Percentiles rank a stretch among this genome's conserved stretches.
Conservation (phyloP, 1,284 basidiomycete species). For the Meira nashicola region DNA sequence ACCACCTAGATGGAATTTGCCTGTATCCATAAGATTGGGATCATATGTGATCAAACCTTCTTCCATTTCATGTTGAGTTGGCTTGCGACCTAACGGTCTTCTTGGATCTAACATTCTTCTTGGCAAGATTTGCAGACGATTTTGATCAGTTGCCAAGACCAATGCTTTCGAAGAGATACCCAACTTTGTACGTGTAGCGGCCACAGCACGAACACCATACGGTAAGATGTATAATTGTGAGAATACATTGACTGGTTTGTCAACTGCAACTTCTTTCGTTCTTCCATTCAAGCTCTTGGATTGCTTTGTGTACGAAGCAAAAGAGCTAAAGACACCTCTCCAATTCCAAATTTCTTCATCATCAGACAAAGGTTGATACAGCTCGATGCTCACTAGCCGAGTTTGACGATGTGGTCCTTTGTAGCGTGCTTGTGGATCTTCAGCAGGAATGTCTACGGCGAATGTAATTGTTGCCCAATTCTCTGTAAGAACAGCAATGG, state of each 20-base stretch:
- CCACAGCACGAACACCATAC: constrained; percentile 62
- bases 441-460: constrained; percentile 55
- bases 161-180: constrained; percentile 84
- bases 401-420: constrained; percentile 7
- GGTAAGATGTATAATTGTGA: constrained; percentile 71
- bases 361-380: constrained; percentile 68
- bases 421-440: constrained; percentile 55
- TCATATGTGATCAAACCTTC: constrained; percentile 83
- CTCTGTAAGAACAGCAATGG: constrained; percentile 70
- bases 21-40: constrained; percentile 68
- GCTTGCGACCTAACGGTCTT: constrained; percentile 68
- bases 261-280: neutral
- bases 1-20: constrained; percentile 66
- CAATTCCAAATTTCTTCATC: constrained; percentile 26
- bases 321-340: constrained; percentile 17
- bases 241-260: constrained; percentile 53
- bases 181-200: constrained; percentile 67
- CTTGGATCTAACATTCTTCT: constrained; percentile 76
- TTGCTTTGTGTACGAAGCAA: neutral
- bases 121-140: constrained; percentile 72
- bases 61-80: constrained; percentile 72
- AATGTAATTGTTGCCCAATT: constrained; percentile 89
- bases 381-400: constrained; percentile 64
- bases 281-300: constrained; percentile 5
- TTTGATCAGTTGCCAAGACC: constrained; percentile 75